phyloP scores from a whole-genome alignment of 208 protist genomes.

The Herpetomonas tarakana region DNA sequence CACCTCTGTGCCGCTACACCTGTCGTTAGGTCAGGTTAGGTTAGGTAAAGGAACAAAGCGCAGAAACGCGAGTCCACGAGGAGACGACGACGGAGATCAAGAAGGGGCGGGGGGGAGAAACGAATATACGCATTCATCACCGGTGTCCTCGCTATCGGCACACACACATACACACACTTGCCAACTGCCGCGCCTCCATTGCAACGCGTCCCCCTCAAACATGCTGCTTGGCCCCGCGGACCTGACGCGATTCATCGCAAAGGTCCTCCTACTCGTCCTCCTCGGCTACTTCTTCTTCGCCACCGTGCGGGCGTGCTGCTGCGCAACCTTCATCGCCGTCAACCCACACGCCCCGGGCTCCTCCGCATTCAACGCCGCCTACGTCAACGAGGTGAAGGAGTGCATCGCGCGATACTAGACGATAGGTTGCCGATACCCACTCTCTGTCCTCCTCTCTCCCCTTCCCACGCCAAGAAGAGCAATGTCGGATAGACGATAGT shows the following conservation, averaged over 20 bases:
- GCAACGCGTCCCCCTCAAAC: no score
- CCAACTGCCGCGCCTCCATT: no score
- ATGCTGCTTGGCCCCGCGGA: background rate
- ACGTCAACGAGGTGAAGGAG: conserved; percentile 37
- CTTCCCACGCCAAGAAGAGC: background rate
- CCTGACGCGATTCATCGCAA: conserved; percentile 11
- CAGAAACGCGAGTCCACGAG: no score
- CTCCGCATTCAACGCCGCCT: conserved; percentile 37
- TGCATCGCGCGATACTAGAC: conserved; percentile 59
- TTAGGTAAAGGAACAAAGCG: no score
- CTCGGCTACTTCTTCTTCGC: conserved; percentile 49
- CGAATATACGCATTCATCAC: no score
- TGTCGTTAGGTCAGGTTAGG: no score
- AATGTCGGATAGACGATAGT: no score
- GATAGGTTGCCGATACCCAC: conserved; percentile 1
- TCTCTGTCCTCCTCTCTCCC: conserved; percentile 6
- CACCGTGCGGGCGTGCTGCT: conserved; percentile 67
- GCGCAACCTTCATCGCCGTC: conserved; percentile 58
- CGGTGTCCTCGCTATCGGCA: no score
- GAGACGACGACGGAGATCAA: no score
- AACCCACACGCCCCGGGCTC: conserved; percentile 36
- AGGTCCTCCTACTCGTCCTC: conserved; percentile 36
- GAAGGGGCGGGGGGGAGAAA: no score
- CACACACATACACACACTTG: no score
- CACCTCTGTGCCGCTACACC: no score